Base-by-base conservation (phyloP, 176 grass and related monocot genomes). In the Raddia guianensis region DNA sequence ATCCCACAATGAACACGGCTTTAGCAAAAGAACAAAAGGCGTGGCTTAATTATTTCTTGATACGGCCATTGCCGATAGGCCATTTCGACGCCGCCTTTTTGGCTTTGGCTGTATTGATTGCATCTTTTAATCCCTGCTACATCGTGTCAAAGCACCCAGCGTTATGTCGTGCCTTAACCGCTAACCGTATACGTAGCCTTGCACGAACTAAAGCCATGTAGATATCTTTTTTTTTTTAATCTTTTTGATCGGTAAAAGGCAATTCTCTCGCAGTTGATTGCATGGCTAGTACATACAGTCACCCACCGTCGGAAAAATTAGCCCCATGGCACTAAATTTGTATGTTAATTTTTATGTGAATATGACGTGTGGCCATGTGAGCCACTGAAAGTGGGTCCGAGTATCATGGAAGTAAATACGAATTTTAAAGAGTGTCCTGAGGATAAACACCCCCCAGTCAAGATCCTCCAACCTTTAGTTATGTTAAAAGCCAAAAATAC, bases 81-180 rank as follows among this genome's bases (percentile, higher is more conserved):
- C n/a, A 70, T 13, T 9, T 9, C 12, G 44, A 62, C 53, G 42
- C 66, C 44, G 0, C 46, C 65, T 58, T 65, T 65, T 52, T 35
- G 21, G 51, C 76, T 74, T 68, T 80, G 44, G 84, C 13, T 49
- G 51, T 48, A 74, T 43, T 66, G 53, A 49, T 74, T 66, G 77
- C 51, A 40, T 74, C 60, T 74, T 86, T 80, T 9, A 9, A n/a
- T 56, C 55, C 21, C 60, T 35, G 27, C 43, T 50, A 43, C 43
- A 44, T 7, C 68, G 76, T 86, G 84, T 66, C 59, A 27, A 86
- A 86, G 68, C 76, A 74, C 76, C 76, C 6, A 77, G 12, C 42
- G 8, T 13, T 14, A 33, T 10, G 20, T 34, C 83, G 15, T 3
- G 1, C 49, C 68, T 44, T 44, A 45, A 44, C 21, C 32, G 6